Conservation (phyloP, 164 flowering plant species). For the Houttuynia cordata region DNA sequence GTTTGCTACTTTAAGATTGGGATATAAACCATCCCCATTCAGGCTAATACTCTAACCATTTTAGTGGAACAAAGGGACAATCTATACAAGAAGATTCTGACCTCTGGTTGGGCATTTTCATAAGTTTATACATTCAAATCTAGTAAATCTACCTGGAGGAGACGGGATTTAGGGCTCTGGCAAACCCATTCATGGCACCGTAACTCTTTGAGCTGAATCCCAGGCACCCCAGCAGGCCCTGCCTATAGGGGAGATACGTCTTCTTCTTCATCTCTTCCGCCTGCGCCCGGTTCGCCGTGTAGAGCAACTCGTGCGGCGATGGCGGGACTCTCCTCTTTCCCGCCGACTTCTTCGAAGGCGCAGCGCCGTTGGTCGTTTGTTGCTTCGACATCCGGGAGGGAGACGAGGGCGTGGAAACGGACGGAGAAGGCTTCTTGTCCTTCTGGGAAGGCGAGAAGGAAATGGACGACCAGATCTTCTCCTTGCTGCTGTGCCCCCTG, state of each 20-base stretch:
- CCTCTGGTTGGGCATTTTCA: too few species aligned
- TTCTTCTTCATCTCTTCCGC: constrained; percentile 60
- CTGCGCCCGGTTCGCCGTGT: constrained; percentile 45
- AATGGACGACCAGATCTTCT: constrained; percentile 23
- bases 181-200: constrained; percentile 24
- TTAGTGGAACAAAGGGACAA: too few species aligned
- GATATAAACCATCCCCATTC: too few species aligned
- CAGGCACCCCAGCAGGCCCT: constrained; percentile 38
- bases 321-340: constrained; percentile 27
- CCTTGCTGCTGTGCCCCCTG: constrained; percentile 19
- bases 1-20: too few species aligned
- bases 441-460: constrained; percentile 14
- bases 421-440: constrained; percentile 9
- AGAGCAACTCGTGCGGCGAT: constrained; percentile 42
- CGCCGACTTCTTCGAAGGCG: constrained; percentile 16
- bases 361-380: neutral
- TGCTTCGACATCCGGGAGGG: constrained; percentile 7
- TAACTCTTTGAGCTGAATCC: constrained; percentile 35
- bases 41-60: too few species aligned
- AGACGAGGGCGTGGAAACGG: constrained; percentile 1
- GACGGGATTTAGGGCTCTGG: constrained; percentile 24
- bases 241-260: constrained; percentile 46
- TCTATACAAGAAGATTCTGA: too few species aligned
- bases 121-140: too few species aligned
- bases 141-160: constrained; percentile 19